Base-by-base conservation (phyloP, 2,329 filamentous ascomycete genomes). In the Penicillium sp. region DNA sequence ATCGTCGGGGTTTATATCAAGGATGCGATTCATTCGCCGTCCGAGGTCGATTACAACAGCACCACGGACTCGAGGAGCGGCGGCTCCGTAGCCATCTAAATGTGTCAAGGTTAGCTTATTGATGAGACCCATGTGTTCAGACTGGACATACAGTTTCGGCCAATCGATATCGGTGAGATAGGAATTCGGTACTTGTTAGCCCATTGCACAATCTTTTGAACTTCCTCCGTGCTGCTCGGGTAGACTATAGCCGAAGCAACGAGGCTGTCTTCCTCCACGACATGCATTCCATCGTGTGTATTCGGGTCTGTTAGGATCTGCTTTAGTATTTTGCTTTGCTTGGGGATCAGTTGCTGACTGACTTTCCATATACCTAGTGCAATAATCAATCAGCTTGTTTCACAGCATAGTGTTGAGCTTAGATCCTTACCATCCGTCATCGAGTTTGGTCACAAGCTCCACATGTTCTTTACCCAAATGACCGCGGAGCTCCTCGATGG, bases 171-270 rank as follows among this genome's bases (percentile, higher is more conserved):
- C 8, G 51, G 33, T 9, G 39, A 50, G 15, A 53, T 44, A 1
- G 47, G 47, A 12, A 50, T 50, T 2, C 25, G 47, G 13, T 42
- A 37, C 15, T 35, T 18, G n/a, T 50, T 50, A 2, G 47, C 47
- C 33, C 43, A 42, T 27, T 41, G 27, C 2, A 49, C 50, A 5
- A 49, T 31, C n/a, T 8, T 35, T 31, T 53, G 50, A 6, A 53
- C 44, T 35, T 49, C 50, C n/a, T 39, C 32, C 37, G 38, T 44
- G 18, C 23, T 49, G 9, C 49, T n/a, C 13, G 49, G 52, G 12
- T 44, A 54, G 18, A 49, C 52, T n/a, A 47, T 37, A 4, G 41
- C 52, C 3, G 52, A 54, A 4, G 49, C 52, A 24, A 54, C 49
- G 9, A 52, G 31, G 31, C 49, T 39, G 27, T 47, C 46, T 32